These are phyloP conservation scores for Casuarina equisetifolia DNA, from an alignment of 306 rosid genomes.

Conservation along the genomic window DNA sequence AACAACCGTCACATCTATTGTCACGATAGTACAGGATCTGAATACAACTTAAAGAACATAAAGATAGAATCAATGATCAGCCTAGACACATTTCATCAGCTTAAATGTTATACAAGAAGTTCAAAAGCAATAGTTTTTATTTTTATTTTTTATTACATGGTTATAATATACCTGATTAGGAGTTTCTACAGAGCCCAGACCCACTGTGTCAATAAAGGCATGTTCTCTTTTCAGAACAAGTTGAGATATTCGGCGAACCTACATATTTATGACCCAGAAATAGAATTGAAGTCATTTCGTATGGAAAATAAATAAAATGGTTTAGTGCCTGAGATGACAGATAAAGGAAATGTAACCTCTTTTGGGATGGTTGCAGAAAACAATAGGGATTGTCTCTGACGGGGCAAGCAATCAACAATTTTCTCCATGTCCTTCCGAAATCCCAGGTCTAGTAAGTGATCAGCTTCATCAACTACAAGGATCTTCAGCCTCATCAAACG, in stretches of 20 bases:
- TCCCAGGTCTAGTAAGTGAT: constrained; percentile 84
- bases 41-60: background rate
- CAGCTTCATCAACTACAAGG: constrained; percentile 95
- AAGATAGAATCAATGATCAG: background rate
- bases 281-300: constrained; percentile 25
- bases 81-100: background rate
- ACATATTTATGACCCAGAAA: constrained; percentile 25
- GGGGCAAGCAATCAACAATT: constrained; percentile 93
- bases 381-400: constrained; percentile 74
- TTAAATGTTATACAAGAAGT: background rate
- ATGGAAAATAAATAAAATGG: constrained; percentile 17
- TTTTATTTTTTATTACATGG: background rate
- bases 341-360: constrained; percentile 54
- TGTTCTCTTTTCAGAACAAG: constrained; percentile 93
- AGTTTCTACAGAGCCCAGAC: constrained; percentile 78
- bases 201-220: constrained; percentile 79
- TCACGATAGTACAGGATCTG: background rate
- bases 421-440: constrained; percentile 90
- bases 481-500: constrained; percentile 83
- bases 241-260: constrained; percentile 94
- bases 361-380: constrained; percentile 91
- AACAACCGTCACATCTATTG: constrained; percentile 9
- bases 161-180: constrained; percentile 58
- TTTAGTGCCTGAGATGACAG: constrained; percentile 12
- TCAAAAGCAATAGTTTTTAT: background rate